phyloP scores from a whole-genome alignment of 176 grass and related monocot genomes.

The Chloris gayana region DNA sequence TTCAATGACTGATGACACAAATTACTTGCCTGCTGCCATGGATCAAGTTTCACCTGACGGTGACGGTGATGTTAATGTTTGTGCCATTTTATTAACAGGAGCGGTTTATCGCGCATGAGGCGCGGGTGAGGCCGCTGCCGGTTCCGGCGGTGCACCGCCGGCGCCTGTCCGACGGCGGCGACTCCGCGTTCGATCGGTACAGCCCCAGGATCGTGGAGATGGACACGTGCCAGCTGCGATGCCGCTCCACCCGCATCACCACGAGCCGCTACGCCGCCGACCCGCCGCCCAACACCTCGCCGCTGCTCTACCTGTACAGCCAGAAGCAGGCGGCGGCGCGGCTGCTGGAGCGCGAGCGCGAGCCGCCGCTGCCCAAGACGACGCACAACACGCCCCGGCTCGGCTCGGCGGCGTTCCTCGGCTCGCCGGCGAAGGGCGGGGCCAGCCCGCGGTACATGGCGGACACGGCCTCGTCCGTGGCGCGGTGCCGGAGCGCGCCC shows the following conservation, averaged over 20 bases:
- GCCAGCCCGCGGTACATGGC: conserved; percentile 81
- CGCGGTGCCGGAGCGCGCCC: conserved; percentile 72
- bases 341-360: conserved; percentile 1
- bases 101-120: conserved; percentile 18
- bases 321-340: conserved; percentile 26
- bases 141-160: conserved; percentile 41
- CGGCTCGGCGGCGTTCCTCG: neutral
- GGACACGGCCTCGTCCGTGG: conserved; percentile 77
- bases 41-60: neutral
- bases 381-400: conserved; percentile 64
- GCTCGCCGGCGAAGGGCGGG: conserved; percentile 44
- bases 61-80: neutral
- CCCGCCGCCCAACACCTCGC: conserved; percentile 12
- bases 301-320: conserved; percentile 35
- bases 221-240: conserved; percentile 70
- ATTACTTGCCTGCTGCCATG: neutral
- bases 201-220: conserved; percentile 91
- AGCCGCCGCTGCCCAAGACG: conserved; percentile 43
- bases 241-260: conserved; percentile 51
- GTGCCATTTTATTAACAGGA: conserved; percentile 27
- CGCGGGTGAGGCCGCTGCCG: neutral
- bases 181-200: conserved; percentile 36
- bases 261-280: conserved; percentile 32
- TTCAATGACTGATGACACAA: too few species aligned
- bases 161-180: conserved; percentile 56